phyloP scores from a whole-genome alignment of 345 rosid species.

The Luvunga scandens region DNA sequence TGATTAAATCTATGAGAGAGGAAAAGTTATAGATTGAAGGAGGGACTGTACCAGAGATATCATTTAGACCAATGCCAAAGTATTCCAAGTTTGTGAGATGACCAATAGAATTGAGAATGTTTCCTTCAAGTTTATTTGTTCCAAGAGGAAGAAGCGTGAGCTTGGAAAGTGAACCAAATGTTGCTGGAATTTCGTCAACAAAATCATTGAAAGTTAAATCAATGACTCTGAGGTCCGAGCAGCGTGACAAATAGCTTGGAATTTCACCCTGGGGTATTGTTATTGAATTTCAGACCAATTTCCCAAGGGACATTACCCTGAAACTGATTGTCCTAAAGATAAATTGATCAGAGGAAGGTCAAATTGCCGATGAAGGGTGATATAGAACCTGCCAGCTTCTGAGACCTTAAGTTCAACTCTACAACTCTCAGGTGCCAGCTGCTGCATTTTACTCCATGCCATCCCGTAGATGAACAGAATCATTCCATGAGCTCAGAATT shows the following conservation, averaged over 20 bases:
- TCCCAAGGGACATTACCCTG: conserved; percentile 11
- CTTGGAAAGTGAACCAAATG: too few species aligned
- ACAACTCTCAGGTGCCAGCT: background rate
- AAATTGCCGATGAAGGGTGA: conserved; percentile 12
- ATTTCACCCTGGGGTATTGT: background rate
- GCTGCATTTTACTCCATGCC: conserved; percentile 3
- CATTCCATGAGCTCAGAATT: conserved; percentile 10
- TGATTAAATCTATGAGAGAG: background rate
- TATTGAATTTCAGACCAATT: background rate
- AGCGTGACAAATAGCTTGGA: background rate
- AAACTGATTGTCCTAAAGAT: conserved; percentile 6
- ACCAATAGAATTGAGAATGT: conserved; percentile 6
- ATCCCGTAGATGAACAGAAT: conserved; percentile 2
- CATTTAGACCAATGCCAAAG: background rate
- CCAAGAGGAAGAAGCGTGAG: background rate
- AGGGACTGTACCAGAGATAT: background rate
- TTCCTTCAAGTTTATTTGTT: conserved; percentile 8
- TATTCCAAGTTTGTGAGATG: background rate
- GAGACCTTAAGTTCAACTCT: conserved; percentile 5
- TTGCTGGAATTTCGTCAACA: conserved; percentile 6
- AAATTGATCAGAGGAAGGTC: background rate
- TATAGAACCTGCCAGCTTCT: background rate
- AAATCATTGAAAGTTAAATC: background rate
- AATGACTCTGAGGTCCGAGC: background rate
- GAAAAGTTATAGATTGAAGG: conserved; percentile 13